These are phyloP conservation scores for Ceratocystiopsis minuta DNA, from an alignment of 2,329 filamentous ascomycete species.

Conservation along the genomic window DNA sequence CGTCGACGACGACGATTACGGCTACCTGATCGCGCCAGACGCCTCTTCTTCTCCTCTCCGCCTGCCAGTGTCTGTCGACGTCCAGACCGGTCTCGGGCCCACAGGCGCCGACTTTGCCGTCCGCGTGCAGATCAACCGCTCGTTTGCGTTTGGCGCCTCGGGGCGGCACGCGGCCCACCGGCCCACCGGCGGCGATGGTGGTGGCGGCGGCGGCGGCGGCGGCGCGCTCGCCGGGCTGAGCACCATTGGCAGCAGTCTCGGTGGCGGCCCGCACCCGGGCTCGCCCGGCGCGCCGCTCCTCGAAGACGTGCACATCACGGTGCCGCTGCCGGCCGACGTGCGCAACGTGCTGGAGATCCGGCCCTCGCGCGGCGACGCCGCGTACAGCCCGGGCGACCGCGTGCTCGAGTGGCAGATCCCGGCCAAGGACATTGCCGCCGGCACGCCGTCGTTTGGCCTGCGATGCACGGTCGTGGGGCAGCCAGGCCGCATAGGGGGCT, in stretches of 20 bases:
- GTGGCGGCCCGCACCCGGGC: conserved; percentile 29
- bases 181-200: background rate
- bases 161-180: background rate
- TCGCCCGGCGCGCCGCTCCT: conserved; percentile 42
- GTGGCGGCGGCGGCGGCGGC: conserved; percentile 1
- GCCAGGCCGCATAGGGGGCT: conserved; percentile 9
- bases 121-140: conserved; percentile 50
- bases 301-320: conserved; percentile 59
- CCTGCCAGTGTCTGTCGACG: conserved; percentile 64
- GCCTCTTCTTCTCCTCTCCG: conserved; percentile 34
- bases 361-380: conserved; percentile 65
- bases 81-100: conserved; percentile 61
- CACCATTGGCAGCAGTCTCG: conserved; percentile 12
- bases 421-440: conserved; percentile 53
- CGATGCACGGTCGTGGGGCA: conserved; percentile 65
- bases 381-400: conserved; percentile 55
- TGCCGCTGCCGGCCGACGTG: conserved; percentile 64
- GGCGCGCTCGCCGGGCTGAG: conserved; percentile 4
- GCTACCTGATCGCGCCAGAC: background rate
- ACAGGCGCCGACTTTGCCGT: conserved; percentile 78
- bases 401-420: conserved; percentile 69
- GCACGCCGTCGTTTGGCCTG: conserved; percentile 52
- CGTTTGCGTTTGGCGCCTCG: conserved; percentile 25
- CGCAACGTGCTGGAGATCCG: conserved; percentile 71
- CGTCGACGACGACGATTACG: too few relatives aligned